These are phyloP conservation scores for Colletotrichum sp. DNA, from an alignment of 2,329 filamentous ascomycete genomes.

Conservation along the genomic window DNA sequence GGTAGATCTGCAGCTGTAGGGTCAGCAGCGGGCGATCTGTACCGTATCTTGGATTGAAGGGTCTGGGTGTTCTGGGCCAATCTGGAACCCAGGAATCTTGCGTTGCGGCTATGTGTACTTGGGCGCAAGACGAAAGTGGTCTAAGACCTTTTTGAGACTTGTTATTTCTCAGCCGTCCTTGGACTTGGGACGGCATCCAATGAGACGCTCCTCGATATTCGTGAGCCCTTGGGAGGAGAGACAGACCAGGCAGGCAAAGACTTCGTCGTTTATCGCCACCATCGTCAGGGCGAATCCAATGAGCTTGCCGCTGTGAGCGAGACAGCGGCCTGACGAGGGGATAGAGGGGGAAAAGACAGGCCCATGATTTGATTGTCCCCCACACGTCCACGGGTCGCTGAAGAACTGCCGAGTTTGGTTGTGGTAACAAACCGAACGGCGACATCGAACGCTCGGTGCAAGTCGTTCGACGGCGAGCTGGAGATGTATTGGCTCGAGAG, in stretches of 20 bases:
- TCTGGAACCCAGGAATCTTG: background rate
- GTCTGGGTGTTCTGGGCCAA: background rate
- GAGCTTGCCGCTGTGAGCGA: background rate
- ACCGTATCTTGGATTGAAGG: background rate
- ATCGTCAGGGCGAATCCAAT: background rate
- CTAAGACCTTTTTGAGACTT: background rate
- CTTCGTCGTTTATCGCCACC: background rate
- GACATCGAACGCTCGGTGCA: background rate
- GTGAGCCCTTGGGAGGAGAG: background rate
- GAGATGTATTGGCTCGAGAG: background rate
- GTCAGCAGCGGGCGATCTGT: slow-evolving; percentile 8
- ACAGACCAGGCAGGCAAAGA: background rate
- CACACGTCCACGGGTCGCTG: background rate
- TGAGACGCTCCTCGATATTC: background rate
- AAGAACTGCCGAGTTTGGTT: slow-evolving; percentile 2
- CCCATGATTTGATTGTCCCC: background rate
- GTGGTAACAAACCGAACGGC: background rate
- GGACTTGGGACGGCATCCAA: background rate
- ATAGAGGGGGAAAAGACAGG: background rate
- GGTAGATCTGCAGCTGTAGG: background rate
- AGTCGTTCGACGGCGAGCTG: background rate
- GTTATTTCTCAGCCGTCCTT: background rate
- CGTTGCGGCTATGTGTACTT: background rate
- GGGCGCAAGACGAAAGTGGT: background rate
- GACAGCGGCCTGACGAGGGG: background rate